A percentile compares a stretch with the other conserved stretches of the same genome.
Evolutionary conservation across 495 filamentous ascomycete genomes (phyloP).

Genomic region (Diplogelasinospora grovesii): DNA sequence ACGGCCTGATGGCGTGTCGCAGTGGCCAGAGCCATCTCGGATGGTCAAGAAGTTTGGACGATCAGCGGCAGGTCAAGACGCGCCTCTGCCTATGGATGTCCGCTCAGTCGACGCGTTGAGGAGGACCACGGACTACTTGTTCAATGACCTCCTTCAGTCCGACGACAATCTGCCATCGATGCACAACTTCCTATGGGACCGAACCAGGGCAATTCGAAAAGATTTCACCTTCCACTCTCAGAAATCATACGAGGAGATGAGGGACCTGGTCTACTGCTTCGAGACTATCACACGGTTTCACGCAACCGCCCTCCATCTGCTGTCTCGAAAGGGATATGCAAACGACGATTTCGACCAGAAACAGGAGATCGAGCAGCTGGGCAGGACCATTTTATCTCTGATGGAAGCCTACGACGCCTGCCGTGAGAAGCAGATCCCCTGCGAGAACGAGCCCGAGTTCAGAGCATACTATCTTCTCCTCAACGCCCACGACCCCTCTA

Average conservation of each 20-base stretch:
- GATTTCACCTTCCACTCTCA: slow-evolving; percentile 88
- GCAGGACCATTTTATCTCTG: slow-evolving; percentile 78
- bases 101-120: slow-evolving; percentile 70
- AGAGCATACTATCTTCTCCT: slow-evolving; percentile 84
- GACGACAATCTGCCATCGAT: slow-evolving; percentile 57
- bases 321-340: slow-evolving; percentile 55
- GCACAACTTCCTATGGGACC: slow-evolving; percentile 90
- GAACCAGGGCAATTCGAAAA: slow-evolving; percentile 83
- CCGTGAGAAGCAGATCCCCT: slow-evolving; percentile 36
- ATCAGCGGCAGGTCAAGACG: slow-evolving; percentile 87
- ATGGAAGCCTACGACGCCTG: slow-evolving; percentile 85
- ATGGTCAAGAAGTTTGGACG: slow-evolving; percentile 82
- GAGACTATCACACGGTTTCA: slow-evolving; percentile 91
- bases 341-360: slow-evolving; percentile 74
- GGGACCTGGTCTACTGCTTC: slow-evolving; percentile 72
- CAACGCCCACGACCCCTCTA: slow-evolving; percentile 67
- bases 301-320: slow-evolving; percentile 76
- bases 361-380: slow-evolving; percentile 90
- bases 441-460: slow-evolving; percentile 80
- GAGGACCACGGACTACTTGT: slow-evolving; percentile 74
- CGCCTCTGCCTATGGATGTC: slow-evolving; percentile 86
- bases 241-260: slow-evolving; percentile 47
- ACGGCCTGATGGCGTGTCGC: slow-evolving; percentile 26
- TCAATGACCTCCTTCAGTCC: slow-evolving; percentile 62
- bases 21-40: slow-evolving; percentile 28